Evolutionary conservation across 2,329 filamentous ascomycete genomes (phyloP), one percentile per base, ranked within the genome.

Genomic region (Chaetomiaceae sp.): DNA sequence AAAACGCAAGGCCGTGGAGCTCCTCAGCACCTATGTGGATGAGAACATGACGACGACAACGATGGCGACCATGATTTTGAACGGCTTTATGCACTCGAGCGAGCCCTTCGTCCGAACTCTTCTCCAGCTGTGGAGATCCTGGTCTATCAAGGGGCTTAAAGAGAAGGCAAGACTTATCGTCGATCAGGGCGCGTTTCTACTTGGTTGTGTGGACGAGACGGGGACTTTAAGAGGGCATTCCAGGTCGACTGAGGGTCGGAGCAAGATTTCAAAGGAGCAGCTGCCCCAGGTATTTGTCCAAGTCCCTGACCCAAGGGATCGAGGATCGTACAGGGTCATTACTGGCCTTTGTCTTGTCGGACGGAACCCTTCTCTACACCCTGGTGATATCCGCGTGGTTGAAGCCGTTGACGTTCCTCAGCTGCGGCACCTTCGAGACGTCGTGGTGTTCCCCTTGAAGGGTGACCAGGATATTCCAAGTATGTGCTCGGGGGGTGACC

Each of bases 401-500:
- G 78, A 82, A 55, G 93, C 93, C 3, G 84, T 97, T 3, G 79
- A 97, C 59, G 76, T 83, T 2, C 79, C 83, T 0, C 72, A 73
- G n/a, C 72, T 99, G 3, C 79, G 76, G 40, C 88, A 96, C 61
- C 74, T 96, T 4, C 84, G 80, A 50, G 85, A 97, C 63, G 87
- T 95, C 0, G 85, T 97, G 1, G 90, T 97, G 0, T 85, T 99
- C 43, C 89, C 93, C 0, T 82, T 87, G 31, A 85, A 74, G 0
- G 92, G 92, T 0, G 89, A 96, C 62, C 77, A 86, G 14, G 89
- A 95, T 56, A 71, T 99, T 19, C 83, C 91, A 1, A 90, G 87
- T 62, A 97, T 97, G 92, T 90, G 93, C 57, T 96, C 93, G 4
- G 93, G 93, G 2, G 93, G 93, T 0, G 93, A 99, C 63, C 77